Evolutionary conservation across 805 yeast species (phyloP), one percentile per base, ranked within the genome.

Genomic region (Nakazawaea populi): DNA sequence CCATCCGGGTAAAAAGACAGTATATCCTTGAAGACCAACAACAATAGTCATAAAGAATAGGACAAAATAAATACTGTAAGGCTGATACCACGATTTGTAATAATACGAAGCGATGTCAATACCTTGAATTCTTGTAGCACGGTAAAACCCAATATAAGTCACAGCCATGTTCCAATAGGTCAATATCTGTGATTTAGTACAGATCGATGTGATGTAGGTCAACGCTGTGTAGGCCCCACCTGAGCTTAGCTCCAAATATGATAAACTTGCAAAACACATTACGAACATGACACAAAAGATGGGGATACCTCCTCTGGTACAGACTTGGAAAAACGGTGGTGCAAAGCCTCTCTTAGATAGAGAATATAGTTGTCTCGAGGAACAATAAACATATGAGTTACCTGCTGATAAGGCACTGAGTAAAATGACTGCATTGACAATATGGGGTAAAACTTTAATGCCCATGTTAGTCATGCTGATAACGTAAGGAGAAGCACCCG

Each of bases 381-480:
- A 81, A 52, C 88, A 81, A 62, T 77, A 87, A 24, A 85, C 77
- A 62, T 83, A 83, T 5, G 91, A 85, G 67, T 87, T 87, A 44
- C 94, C 96, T 1, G 95, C 89, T 32, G 89, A 82, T 55, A 87
- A 83, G 0, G 90, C 87, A 6, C 89, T 76, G 12, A 87, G 72
- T 49, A 89, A 72, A 46, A 89, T 72, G 37, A 86, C 80, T 2
- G 82, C 92, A 63, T 89, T 89, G 54, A 89, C 87, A 51, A 89
- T 71, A 59, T 83, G 79, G 32, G 94, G 92, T 42, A 88, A 72
- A 0, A 75, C 81, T 37, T 70, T 76, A 52, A 89, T 85, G 2
- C 79, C 76, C 59, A 87, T 68, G 53, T 75, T 76, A 42, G 70
- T 65, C 85, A 89, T 87, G 6, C 90, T 92, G 58, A 88, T 79